Conservation (phyloP, 2,329 filamentous ascomycete species). For the Alternaria arborescens region DNA sequence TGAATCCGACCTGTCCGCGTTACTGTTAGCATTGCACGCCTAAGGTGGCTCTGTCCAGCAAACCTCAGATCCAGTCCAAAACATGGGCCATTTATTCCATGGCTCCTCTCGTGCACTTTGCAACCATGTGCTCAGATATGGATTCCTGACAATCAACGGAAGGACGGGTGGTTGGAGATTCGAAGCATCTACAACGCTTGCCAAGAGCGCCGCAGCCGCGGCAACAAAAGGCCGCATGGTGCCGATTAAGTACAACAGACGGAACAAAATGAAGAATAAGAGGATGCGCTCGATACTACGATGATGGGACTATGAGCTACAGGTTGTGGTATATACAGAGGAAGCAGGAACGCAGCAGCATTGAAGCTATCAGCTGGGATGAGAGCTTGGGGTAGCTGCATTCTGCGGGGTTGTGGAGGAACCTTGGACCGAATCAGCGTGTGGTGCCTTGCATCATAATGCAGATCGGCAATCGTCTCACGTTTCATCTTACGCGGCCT, state of each 20-base stretch:
- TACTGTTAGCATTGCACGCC: conserved; percentile 18
- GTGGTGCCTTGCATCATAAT: conserved; percentile 39
- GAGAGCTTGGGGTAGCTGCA: conserved; percentile 30
- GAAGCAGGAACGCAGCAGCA: neutral
- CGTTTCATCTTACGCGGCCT: conserved; percentile 18
- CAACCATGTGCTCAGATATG: conserved; percentile 64
- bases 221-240: conserved; percentile 41
- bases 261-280: neutral
- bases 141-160: conserved; percentile 60
- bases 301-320: conserved; percentile 1
- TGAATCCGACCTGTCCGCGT: conserved; percentile 63
- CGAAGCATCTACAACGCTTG: conserved; percentile 58
- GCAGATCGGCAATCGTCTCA: conserved; percentile 4
- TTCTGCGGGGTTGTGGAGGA: conserved; percentile 32
- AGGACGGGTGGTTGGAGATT: conserved; percentile 63
- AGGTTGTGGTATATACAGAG: conserved; percentile 2
- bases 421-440: conserved; percentile 28
- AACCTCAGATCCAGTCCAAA: conserved; percentile 76
- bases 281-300: conserved; percentile 4
- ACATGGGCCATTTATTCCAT: conserved; percentile 88
- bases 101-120: conserved; percentile 74
- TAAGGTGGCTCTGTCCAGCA: neutral
- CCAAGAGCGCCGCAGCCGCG: conserved; percentile 50
- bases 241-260: conserved; percentile 5
- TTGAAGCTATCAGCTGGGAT: conserved; percentile 29